Percentiles rank a stretch among this genome's conserved stretches.
These are phyloP conservation scores for Tuber magnatum DNA, from an alignment of 495 filamentous ascomycete species.

Conservation along the genomic window DNA sequence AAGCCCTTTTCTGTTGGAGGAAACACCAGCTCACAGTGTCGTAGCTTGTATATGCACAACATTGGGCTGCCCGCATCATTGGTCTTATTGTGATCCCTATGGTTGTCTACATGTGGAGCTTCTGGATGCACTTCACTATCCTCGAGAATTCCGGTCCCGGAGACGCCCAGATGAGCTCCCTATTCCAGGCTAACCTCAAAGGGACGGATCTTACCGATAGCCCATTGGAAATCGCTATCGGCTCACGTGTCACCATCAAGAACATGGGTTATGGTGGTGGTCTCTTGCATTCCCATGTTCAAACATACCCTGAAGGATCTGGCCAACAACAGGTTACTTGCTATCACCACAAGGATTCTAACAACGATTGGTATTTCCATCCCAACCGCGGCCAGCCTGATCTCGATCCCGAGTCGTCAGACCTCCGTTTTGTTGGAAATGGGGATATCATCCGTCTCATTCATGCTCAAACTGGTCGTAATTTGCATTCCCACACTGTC, in stretches of 20 bases:
- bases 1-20: background rate
- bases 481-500: slow-evolving; percentile 87
- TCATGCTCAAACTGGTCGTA: slow-evolving; percentile 91
- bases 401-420: slow-evolving; percentile 60
- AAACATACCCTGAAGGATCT: slow-evolving; percentile 93
- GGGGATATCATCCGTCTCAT: slow-evolving; percentile 77
- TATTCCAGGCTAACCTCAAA: slow-evolving; percentile 92
- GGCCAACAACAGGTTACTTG: slow-evolving; percentile 93
- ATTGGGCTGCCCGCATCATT: slow-evolving; percentile 69
- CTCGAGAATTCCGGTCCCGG: slow-evolving; percentile 91
- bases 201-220: slow-evolving; percentile 92
- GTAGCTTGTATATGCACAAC: slow-evolving; percentile 58
- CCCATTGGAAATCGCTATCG: slow-evolving; percentile 80
- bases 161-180: slow-evolving; percentile 97
- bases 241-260: slow-evolving; percentile 87
- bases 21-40: slow-evolving; percentile 8
- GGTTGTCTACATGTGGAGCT: slow-evolving; percentile 87
- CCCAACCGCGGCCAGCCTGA: slow-evolving; percentile 70
- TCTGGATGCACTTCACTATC: slow-evolving; percentile 86
- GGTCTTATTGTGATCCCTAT: slow-evolving; percentile 83
- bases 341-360: slow-evolving; percentile 98
- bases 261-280: slow-evolving; percentile 99
- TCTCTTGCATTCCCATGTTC: slow-evolving; percentile 93
- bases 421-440: slow-evolving; percentile 67
- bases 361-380: slow-evolving; percentile 99